These are phyloP conservation scores for Phytophthora chlamydospora DNA, from an alignment of 352 stramenopile species.

Conservation along the genomic window DNA sequence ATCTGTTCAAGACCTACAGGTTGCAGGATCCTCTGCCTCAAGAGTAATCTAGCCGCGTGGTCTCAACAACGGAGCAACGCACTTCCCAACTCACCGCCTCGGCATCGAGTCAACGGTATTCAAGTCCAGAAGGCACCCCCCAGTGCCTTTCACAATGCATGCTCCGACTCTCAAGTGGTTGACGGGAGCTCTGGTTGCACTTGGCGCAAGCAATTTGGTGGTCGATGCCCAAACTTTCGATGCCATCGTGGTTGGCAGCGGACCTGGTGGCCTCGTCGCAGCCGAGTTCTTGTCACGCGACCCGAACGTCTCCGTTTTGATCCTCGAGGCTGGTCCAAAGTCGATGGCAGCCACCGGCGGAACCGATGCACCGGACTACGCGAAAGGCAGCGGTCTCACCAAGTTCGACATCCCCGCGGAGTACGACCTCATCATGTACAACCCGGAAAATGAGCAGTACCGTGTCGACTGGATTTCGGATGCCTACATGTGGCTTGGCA, in stretches of 20 bases:
- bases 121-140: background rate
- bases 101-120: slow-evolving; percentile 6
- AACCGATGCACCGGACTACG: slow-evolving; percentile 53
- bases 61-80: slow-evolving; percentile 4
- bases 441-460: slow-evolving; percentile 48
- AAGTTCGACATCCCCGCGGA: slow-evolving; percentile 76
- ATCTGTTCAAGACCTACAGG: background rate
- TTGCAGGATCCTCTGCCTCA: slow-evolving; percentile 23
- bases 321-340: slow-evolving; percentile 59
- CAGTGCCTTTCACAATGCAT: slow-evolving; percentile 2
- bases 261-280: slow-evolving; percentile 58
- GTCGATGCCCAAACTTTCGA: slow-evolving; percentile 42
- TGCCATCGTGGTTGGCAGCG: slow-evolving; percentile 58
- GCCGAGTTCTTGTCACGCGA: slow-evolving; percentile 67
- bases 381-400: slow-evolving; percentile 41
- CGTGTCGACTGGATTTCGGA: slow-evolving; percentile 53
- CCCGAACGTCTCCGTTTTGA: slow-evolving; percentile 51
- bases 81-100: slow-evolving; percentile 14
- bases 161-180: background rate
- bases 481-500: slow-evolving; percentile 64
- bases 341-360: slow-evolving; percentile 57
- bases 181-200: slow-evolving; percentile 1
- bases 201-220: slow-evolving; percentile 1
- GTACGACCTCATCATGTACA: slow-evolving; percentile 61
- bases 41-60: background rate